These are phyloP conservation scores for Diaporthe citriasiana DNA, from an alignment of 2,329 filamentous ascomycete genomes.

Conservation along the genomic window DNA sequence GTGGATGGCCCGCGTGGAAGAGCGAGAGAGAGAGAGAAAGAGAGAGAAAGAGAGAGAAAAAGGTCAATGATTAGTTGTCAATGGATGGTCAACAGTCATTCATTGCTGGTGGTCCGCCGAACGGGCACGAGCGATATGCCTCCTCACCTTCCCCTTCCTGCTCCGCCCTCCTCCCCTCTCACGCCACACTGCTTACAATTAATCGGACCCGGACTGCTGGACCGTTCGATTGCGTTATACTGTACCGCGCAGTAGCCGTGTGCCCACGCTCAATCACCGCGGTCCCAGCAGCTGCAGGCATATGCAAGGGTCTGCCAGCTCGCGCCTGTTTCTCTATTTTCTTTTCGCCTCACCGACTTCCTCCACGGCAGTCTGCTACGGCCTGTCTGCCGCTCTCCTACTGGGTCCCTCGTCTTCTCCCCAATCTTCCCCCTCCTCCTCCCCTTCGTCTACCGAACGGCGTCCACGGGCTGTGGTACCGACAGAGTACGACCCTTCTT, in stretches of 20 bases:
- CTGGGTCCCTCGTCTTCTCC: constrained; percentile 13
- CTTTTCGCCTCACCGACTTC: constrained; percentile 58
- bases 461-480: constrained; percentile 7
- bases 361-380: constrained; percentile 41
- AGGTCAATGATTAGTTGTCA: background rate
- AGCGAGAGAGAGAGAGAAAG: too few species aligned
- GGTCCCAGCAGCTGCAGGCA: constrained; percentile 31
- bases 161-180: constrained; percentile 52
- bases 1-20: background rate
- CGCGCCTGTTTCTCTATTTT: constrained; percentile 55
- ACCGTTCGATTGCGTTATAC: constrained; percentile 47
- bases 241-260: constrained; percentile 49
- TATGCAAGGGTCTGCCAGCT: constrained; percentile 36
- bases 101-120: background rate
- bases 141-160: constrained; percentile 25
- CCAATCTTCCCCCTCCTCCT: background rate
- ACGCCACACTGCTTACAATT: constrained; percentile 45
- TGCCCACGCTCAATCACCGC: constrained; percentile 44
- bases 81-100: background rate
- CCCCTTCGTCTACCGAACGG: background rate
- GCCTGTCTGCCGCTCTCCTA: constrained; percentile 23
- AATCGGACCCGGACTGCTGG: constrained; percentile 39
- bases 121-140: background rate
- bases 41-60: too few species aligned
- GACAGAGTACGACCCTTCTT: constrained; percentile 6